These are phyloP conservation scores for Daldinia grandis DNA, from an alignment of 495 filamentous ascomycete genomes.

Conservation along the genomic window DNA sequence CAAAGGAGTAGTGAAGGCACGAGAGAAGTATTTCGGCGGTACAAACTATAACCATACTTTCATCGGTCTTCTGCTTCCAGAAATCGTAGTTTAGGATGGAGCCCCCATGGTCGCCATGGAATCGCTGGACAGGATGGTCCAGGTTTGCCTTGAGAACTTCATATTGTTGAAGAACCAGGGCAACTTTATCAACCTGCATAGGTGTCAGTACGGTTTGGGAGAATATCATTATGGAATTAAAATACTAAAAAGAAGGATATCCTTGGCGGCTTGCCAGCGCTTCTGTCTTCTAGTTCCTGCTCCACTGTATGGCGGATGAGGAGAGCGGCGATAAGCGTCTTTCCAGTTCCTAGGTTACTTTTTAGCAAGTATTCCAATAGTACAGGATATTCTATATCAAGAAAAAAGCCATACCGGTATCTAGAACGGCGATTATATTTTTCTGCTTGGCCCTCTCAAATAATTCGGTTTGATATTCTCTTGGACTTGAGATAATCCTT, in stretches of 20 bases:
- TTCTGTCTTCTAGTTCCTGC: slow-evolving; percentile 77
- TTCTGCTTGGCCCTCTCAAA: slow-evolving; percentile 87
- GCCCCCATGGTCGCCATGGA: slow-evolving; percentile 71
- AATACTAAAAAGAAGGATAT: slow-evolving; percentile 85
- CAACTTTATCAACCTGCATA: slow-evolving; percentile 82
- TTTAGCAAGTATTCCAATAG: slow-evolving; percentile 15
- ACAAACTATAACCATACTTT: slow-evolving; percentile 91
- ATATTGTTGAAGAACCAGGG: slow-evolving; percentile 89
- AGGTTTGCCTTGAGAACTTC: slow-evolving; percentile 85
- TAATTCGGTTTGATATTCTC: slow-evolving; percentile 92
- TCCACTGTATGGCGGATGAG: slow-evolving; percentile 81
- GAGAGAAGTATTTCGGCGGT: slow-evolving; percentile 87
- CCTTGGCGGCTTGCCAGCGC: slow-evolving; percentile 64
- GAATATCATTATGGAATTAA: background rate
- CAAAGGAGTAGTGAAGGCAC: slow-evolving; percentile 80
- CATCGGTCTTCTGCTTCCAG: slow-evolving; percentile 72
- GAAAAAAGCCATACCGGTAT: slow-evolving; percentile 68
- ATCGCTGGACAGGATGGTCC: slow-evolving; percentile 77
- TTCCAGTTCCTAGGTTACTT: slow-evolving; percentile 80
- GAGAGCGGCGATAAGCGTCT: slow-evolving; percentile 92
- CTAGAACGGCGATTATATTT: slow-evolving; percentile 95
- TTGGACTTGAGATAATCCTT: slow-evolving; percentile 72
- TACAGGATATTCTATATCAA: background rate
- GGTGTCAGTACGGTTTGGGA: background rate
- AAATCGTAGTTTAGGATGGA: slow-evolving; percentile 67